phyloP scores from a whole-genome alignment of 2,329 filamentous ascomycete species.

The Piedraia hortae region DNA sequence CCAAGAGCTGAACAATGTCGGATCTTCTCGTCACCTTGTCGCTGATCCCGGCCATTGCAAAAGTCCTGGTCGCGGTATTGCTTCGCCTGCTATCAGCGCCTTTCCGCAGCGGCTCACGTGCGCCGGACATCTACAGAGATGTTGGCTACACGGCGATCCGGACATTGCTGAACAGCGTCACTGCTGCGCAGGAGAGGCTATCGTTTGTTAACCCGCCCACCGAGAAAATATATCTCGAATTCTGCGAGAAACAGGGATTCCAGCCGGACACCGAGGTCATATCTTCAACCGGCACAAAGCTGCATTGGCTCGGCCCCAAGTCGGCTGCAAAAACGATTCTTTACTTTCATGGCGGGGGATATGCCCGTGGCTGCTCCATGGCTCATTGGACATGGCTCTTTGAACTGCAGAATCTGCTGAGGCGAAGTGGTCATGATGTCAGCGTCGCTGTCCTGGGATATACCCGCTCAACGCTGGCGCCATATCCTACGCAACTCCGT shows the following conservation, averaged over 20 bases:
- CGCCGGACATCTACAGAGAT: constrained; percentile 8
- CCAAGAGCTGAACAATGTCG: no score
- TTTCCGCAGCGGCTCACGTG: constrained; percentile 11
- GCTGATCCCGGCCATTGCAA: constrained; percentile 2
- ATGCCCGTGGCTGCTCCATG: constrained; percentile 20
- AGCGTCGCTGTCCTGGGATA: constrained; percentile 29
- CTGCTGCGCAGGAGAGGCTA: constrained; percentile 7
- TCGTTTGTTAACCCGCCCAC: constrained; percentile 11
- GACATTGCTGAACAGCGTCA: constrained; percentile 5
- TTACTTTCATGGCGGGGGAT: constrained; percentile 28
- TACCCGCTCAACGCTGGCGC: constrained; percentile 24
- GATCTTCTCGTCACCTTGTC: constrained; percentile 1
- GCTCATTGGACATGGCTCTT: constrained; percentile 23
- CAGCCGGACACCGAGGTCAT: constrained; percentile 15
- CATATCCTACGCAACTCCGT: constrained; percentile 23
- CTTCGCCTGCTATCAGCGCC: constrained; percentile 12
- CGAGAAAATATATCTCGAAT: constrained; percentile 13
- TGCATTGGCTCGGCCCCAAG: constrained; percentile 20
- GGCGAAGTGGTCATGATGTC: constrained; percentile 14
- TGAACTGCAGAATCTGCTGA: constrained; percentile 17
- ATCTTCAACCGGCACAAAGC: constrained; percentile 12
- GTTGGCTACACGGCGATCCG: constrained; percentile 7
- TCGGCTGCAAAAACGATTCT: constrained; percentile 16
- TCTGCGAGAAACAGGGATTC: constrained; percentile 13
- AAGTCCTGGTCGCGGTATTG: constrained; percentile 11